phyloP scores from a whole-genome alignment of 2,329 filamentous ascomycete genomes.

The Monosporascus sp. region DNA sequence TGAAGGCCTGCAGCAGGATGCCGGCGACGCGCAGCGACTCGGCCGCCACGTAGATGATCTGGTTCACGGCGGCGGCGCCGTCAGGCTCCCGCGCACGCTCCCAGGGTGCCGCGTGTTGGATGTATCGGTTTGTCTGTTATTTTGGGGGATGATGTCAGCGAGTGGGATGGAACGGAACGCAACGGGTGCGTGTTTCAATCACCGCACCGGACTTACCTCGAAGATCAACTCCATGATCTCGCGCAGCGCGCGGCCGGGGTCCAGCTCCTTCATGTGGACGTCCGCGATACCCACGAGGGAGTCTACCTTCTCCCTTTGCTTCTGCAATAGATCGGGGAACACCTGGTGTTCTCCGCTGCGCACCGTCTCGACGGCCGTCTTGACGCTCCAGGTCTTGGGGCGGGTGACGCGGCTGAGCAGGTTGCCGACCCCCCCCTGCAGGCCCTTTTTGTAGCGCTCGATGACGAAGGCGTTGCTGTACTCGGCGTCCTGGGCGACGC shows the following conservation, averaged over 20 bases:
- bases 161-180: not conserved
- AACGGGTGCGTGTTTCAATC: no score
- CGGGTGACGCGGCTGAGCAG: conserved; percentile 65
- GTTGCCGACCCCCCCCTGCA: conserved; percentile 77
- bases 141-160: not conserved
- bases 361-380: conserved; percentile 45
- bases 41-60: conserved; percentile 62
- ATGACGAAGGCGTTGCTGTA: conserved; percentile 79
- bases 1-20: conserved; percentile 86
- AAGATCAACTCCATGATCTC: conserved; percentile 57
- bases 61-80: conserved; percentile 38
- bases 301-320: conserved; percentile 35
- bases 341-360: not conserved
- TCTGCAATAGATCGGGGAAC: conserved; percentile 22
- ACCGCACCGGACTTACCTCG: conserved; percentile 38
- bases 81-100: conserved; percentile 34
- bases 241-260: conserved; percentile 61
- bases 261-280: conserved; percentile 55
- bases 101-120: conserved; percentile 68
- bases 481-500: conserved; percentile 69
- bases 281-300: conserved; percentile 36
- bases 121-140: conserved; percentile 57
- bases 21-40: conserved; percentile 75
- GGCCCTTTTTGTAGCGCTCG: conserved; percentile 69
- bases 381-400: conserved; percentile 63